Conservation (phyloP, 306 rosid species). For the Macrotyloma uniflorum region DNA sequence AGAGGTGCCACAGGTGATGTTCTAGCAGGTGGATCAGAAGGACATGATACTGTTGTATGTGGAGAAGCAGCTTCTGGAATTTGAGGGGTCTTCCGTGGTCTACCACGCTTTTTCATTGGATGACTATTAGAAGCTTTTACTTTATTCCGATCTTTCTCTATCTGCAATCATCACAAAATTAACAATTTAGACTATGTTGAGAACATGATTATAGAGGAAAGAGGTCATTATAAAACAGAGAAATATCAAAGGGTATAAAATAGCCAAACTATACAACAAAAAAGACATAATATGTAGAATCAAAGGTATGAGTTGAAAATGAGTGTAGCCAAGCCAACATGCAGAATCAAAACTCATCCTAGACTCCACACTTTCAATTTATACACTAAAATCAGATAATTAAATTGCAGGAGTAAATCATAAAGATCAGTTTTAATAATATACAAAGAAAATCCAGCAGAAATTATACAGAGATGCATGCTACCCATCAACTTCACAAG, state of each 20-base stretch:
- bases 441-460: background rate
- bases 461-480: background rate
- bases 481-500: background rate
- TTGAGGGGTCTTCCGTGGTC: background rate
- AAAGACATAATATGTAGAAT: background rate
- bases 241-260: no score
- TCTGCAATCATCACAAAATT: background rate
- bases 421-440: background rate
- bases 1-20: background rate
- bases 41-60: background rate
- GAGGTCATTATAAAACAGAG: no score
- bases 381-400: background rate
- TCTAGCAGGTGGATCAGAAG: background rate
- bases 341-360: background rate
- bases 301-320: background rate
- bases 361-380: background rate
- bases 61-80: background rate
- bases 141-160: background rate
- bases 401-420: background rate
- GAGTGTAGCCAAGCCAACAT: background rate
- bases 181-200: background rate
- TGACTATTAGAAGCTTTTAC: background rate
- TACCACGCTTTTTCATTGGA: background rate
- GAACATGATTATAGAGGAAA: no score
- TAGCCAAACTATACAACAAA: no score